phyloP scores from a whole-genome alignment of 2,329 filamentous ascomycete genomes.

The Phaeomoniella chlamydospora region DNA sequence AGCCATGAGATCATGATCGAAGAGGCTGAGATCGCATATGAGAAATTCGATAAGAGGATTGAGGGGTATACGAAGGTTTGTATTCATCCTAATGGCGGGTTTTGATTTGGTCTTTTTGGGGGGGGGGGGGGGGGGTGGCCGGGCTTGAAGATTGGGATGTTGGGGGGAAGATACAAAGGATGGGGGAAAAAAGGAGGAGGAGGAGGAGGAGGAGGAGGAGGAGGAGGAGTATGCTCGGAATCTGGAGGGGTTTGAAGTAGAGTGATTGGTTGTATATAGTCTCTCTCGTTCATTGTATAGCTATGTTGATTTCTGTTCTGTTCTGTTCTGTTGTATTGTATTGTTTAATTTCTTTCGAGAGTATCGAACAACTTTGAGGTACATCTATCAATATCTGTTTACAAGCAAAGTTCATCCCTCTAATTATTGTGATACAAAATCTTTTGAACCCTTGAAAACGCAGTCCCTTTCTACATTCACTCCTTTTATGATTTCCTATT shows the following conservation, averaged over 20 bases:
- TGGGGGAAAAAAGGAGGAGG: too few relatives aligned
- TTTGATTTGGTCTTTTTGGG: not conserved
- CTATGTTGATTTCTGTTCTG: not conserved
- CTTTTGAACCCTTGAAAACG: too few relatives aligned
- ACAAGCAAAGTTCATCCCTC: too few relatives aligned
- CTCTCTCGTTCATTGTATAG: not conserved
- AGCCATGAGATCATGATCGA: constrained; percentile 50
- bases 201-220: too few relatives aligned
- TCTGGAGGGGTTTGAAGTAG: too few relatives aligned
- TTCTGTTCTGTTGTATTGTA: not conserved
- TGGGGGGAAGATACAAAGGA: not conserved
- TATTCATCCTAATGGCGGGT: constrained; percentile 46
- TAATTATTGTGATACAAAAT: too few relatives aligned
- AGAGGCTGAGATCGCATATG: constrained; percentile 44
- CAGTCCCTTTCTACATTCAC: too few relatives aligned
- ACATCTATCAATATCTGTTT: too few relatives aligned
- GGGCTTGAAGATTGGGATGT: not conserved
- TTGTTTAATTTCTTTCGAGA: not conserved
- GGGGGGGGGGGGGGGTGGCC: not conserved
- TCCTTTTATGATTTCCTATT: too few relatives aligned
- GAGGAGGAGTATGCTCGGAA: too few relatives aligned
- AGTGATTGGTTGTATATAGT: too few relatives aligned
- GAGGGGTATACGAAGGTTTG: constrained; percentile 56
- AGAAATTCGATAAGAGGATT: constrained; percentile 51
- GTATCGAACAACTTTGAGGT: too few relatives aligned